Conservation (phyloP, 1,284 basidiomycete species). For the Ganoderma lucidum region DNA sequence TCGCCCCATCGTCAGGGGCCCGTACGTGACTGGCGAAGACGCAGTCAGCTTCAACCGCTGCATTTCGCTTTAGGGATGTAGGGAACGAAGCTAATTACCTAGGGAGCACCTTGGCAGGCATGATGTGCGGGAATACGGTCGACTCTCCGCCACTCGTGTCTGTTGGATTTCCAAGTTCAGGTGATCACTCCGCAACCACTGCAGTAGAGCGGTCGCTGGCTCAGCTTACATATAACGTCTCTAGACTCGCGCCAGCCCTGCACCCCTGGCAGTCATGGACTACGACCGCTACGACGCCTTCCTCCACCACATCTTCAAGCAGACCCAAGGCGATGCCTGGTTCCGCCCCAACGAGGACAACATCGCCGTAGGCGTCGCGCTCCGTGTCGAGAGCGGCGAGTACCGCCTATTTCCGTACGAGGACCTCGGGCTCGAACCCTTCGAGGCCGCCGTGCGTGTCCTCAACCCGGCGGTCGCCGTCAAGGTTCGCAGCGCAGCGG, state of each 20-base stretch:
- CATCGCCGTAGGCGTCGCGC: conserved; percentile 67
- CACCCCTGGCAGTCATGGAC: conserved; percentile 43
- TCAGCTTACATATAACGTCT: not conserved
- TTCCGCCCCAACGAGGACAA: conserved; percentile 60
- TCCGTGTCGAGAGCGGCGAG: conserved; percentile 63
- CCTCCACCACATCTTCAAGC: conserved; percentile 62
- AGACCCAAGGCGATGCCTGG: conserved; percentile 67
- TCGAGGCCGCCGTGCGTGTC: conserved; percentile 77
- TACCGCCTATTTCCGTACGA: conserved; percentile 82
- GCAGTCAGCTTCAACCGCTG: not conserved
- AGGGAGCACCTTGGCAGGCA: not conserved
- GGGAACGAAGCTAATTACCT: not conserved
- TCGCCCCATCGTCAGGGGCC: not conserved
- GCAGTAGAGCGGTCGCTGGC: not conserved
- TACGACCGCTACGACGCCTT: conserved; percentile 60
- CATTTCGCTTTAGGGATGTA: not conserved
- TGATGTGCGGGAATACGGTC: not conserved
- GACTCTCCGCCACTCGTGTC: not conserved
- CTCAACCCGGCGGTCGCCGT: conserved; percentile 86
- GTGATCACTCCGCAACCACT: not conserved
- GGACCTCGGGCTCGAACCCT: conserved; percentile 69
- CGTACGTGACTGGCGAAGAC: not conserved
- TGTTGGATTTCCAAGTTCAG: not conserved
- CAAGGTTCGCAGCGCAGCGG: conserved; percentile 80
- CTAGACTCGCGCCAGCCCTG: not conserved